A percentile compares a stretch with the other conserved stretches of the same genome.
phyloP scores from a whole-genome alignment of 257 asterid species.

The Forsythia suspensa region DNA sequence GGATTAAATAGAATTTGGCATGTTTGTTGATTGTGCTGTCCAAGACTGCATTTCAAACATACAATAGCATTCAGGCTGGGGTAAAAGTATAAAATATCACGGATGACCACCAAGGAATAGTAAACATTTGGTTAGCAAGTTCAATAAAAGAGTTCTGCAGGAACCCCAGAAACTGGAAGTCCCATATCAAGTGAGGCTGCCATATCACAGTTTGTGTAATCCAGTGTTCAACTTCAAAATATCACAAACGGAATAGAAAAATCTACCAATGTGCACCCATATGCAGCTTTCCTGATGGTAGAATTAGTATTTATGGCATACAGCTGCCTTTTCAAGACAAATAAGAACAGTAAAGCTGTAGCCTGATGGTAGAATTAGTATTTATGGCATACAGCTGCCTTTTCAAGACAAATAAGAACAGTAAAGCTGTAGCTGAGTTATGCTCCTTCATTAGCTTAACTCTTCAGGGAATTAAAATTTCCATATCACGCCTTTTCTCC shows the following conservation, averaged over 20 bases:
- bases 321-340: background rate
- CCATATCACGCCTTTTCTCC: background rate
- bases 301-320: background rate
- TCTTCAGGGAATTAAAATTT: background rate
- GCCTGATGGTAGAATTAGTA: background rate
- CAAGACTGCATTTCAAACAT: background rate
- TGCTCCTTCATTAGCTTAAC: background rate
- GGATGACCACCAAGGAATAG: background rate
- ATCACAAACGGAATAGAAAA: background rate
- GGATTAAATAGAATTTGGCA: background rate
- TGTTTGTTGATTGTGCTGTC: background rate
- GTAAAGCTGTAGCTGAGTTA: background rate
- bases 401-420: background rate
- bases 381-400: background rate
- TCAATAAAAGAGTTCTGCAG: background rate
- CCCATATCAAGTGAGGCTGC: background rate
- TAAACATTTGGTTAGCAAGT: background rate
- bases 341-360: background rate
- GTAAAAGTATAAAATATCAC: background rate
- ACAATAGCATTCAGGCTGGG: background rate
- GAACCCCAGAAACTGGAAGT: background rate
- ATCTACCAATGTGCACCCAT: background rate
- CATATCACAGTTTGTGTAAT: background rate
- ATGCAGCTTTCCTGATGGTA: background rate
- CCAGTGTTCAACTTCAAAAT: background rate